These are phyloP conservation scores for Colletotrichum lentis DNA, from an alignment of 2,329 filamentous ascomycete genomes.

Conservation along the genomic window DNA sequence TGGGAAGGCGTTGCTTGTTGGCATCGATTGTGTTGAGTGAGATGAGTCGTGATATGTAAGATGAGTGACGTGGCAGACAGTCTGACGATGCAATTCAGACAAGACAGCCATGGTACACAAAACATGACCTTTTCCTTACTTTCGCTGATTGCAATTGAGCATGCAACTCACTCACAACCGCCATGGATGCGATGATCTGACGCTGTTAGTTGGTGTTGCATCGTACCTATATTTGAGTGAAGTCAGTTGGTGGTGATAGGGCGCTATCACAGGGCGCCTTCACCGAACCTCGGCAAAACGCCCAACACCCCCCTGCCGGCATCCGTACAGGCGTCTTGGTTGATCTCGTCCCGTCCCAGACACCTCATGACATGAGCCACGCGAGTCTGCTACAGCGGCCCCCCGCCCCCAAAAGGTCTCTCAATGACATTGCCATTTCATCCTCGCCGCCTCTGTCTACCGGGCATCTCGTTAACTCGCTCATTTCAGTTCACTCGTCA, in stretches of 20 bases:
- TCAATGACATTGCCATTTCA: constrained; percentile 11
- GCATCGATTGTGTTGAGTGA: neutral
- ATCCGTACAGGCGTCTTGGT: constrained; percentile 1
- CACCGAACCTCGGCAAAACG: constrained; percentile 37
- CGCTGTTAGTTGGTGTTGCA: constrained; percentile 1
- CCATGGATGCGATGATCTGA: neutral
- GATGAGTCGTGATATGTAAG: neutral
- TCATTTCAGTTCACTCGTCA: neutral
- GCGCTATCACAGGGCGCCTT: constrained; percentile 26
- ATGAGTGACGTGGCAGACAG: neutral
- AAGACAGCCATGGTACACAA: too few species aligned
- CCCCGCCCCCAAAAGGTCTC: too few species aligned
- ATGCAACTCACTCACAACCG: neutral
- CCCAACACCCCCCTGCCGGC: constrained; percentile 1
- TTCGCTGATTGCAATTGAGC: neutral
- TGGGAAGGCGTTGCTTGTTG: neutral
- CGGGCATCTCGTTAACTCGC: neutral
- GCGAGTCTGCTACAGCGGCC: neutral
- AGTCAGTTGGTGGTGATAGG: constrained; percentile 1
- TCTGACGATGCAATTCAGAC: neutral
- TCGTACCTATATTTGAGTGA: neutral
- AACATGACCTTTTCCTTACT: neutral
- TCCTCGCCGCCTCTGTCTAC: constrained; percentile 1
- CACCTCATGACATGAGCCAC: constrained; percentile 17
- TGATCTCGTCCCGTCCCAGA: neutral